A percentile compares a stretch with the other conserved stretches of the same genome.
phyloP scores from a whole-genome alignment of 2,329 filamentous ascomycete genomes.

The Fusarium anthophilum region DNA sequence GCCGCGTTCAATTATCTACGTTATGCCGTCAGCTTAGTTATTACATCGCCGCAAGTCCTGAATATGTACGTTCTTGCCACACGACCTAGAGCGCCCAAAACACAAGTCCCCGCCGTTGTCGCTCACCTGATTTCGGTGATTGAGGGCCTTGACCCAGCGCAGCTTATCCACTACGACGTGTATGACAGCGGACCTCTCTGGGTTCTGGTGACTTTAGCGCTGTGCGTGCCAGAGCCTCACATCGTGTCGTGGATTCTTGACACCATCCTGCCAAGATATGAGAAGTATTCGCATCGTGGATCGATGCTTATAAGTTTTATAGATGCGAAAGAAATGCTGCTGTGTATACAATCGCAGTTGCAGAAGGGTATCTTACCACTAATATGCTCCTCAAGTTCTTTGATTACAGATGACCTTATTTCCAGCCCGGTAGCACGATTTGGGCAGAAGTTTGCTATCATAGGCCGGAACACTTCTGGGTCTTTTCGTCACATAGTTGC shows the following conservation, averaged over 20 bases:
- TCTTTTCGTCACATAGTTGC: rapidly evolving
- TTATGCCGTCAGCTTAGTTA: neutral
- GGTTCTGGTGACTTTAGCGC: neutral
- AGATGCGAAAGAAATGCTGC: rapidly evolving
- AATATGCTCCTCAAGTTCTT: neutral
- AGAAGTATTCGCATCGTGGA: neutral
- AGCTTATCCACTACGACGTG: neutral
- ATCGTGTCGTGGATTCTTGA: neutral
- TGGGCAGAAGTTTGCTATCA: neutral
- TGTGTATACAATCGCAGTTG: neutral
- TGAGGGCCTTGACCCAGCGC: neutral
- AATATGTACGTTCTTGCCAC: neutral
- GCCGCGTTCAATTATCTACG: neutral
- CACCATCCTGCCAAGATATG: neutral
- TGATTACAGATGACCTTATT: neutral
- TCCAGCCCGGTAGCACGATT: neutral
- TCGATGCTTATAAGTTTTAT: neutral
- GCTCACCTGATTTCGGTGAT: neutral
- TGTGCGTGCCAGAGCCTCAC: neutral
- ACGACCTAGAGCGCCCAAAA: rapidly evolving
- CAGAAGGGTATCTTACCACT: neutral
- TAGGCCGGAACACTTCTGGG: neutral
- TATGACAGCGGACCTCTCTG: neutral
- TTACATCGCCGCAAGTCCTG: neutral
- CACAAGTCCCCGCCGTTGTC: neutral